phyloP scores from a whole-genome alignment of 2,329 filamentous ascomycete species.

The Fusarium bulbicola region DNA sequence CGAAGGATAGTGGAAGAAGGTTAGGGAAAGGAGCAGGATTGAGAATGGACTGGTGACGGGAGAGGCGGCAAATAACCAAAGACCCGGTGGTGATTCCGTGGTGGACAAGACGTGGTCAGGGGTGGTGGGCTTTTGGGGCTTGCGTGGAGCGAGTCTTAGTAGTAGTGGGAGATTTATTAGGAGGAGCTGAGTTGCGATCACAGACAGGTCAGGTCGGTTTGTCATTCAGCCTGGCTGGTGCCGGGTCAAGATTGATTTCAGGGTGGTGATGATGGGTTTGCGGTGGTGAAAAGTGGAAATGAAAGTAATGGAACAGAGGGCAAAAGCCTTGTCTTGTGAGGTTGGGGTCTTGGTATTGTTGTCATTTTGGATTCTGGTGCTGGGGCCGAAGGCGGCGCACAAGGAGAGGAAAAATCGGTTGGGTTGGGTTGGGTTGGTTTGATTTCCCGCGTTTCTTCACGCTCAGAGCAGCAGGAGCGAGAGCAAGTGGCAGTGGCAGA shows the following conservation, averaged over 20 bases:
- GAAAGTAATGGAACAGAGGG: slow-evolving; percentile 42
- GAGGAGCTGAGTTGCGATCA: slow-evolving; percentile 38
- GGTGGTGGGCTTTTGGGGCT: slow-evolving; percentile 45
- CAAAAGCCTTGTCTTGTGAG: slow-evolving; percentile 49
- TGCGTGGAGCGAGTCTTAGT: slow-evolving; percentile 41
- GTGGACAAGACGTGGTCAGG: slow-evolving; percentile 43
- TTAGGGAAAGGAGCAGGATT: slow-evolving; percentile 30
- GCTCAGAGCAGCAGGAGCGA: not conserved
- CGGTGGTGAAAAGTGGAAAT: slow-evolving; percentile 30
- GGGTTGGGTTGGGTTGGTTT: slow-evolving; percentile 45
- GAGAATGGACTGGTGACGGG: slow-evolving; percentile 40
- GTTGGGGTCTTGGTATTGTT: slow-evolving; percentile 52
- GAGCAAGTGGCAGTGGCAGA: slow-evolving; percentile 1
- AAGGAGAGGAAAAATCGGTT: slow-evolving; percentile 46
- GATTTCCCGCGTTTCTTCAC: slow-evolving; percentile 40
- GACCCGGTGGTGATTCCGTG: slow-evolving; percentile 43
- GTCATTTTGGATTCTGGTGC: slow-evolving; percentile 49
- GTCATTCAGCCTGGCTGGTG: not conserved
- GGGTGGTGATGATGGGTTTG: slow-evolving; percentile 38
- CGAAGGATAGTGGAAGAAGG: slow-evolving; percentile 16
- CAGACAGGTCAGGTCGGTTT: not conserved
- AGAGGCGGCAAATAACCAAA: slow-evolving; percentile 41
- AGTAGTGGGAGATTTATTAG: slow-evolving; percentile 38
- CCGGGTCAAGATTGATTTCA: slow-evolving; percentile 8
- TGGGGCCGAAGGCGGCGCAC: slow-evolving; percentile 52